Base-by-base conservation (phyloP, 2,329 filamentous ascomycete genomes). In the Phialophora macrospora region DNA sequence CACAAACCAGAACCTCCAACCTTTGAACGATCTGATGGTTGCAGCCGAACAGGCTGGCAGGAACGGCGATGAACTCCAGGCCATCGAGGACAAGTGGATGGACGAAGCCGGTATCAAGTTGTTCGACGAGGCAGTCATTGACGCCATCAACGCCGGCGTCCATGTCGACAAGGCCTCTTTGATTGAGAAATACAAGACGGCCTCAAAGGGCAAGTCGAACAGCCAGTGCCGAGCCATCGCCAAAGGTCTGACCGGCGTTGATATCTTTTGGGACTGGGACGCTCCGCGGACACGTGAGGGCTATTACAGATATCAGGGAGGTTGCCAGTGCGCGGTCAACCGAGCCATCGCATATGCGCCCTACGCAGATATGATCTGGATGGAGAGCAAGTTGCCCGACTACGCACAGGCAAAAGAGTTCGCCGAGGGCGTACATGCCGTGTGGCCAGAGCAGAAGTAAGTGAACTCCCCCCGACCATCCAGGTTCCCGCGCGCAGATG, bases 361-460 rank as follows among this genome's bases (percentile, higher is more conserved):
- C 1, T 97, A 96, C 81, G 90, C 90, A 69, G 94, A 98, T 75
- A 88, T 96, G 77, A 96, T 99, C 80, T 99, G 95, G 95, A 99
- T 99, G 95, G 95, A 99, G 86, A 94, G 90, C 82, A 97, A 97
- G 82, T 84, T 97, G 72, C 95, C 95, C 54, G 94, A 98, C 78
- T 98, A 84, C 78, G 84, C 85, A 57, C 95, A 98, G 82, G 95
- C 95, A 26, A 87, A 92, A 82, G 90, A 97, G 76, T 99, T 99
- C 73, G 93, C 95, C 34, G 85, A 91, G 51, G 94, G 95, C 57
- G 94, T 99, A 48, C 95, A 98, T 80, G 90, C 92, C 63, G 92
- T 93, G 9, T 97, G 90, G 88, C 95, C 95, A 0, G 91, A 99
- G 81, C 92, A 97, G 80, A 99, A 99, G 91, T 94, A 80, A 80